Evolutionary conservation across 805 yeast genomes (phyloP), one percentile per base, ranked within the genome.

Genomic region (Candida peoriensis): DNA sequence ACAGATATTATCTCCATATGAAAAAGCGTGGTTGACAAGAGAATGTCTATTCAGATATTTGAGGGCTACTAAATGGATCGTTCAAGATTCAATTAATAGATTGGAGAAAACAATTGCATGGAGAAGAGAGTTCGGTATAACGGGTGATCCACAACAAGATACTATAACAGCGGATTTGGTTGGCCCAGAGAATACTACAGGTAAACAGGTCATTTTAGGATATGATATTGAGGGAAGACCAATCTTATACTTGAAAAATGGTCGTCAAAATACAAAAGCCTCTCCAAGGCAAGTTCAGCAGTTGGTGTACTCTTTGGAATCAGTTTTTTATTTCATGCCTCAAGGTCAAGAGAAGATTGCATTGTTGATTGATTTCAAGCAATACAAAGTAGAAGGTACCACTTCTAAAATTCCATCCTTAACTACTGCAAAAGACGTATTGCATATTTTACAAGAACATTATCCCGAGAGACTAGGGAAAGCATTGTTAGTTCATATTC

Each of bases 391-490:
- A 37, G 68, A 34, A 16, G 45, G 37, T 2, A 36, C 67, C 63
- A 43, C 46, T 25, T 73, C 81, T 37, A 86, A 83, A 54, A 76
- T 87, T 37, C 97, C 97, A n/a, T 87, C 96, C 2, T 68, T 90
- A 28, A 72, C 82, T 33, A 83, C 78, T 13, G 97, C 96, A 23
- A 81, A 89, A 55, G 95, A 88, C 61, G 97, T 90, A 21, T 70
- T 93, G 46, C 86, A 83, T 58, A 93, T 93, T 56, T 67, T 93
- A 49, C 99, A 93, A 63, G 88, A 95, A 10, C 99, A 93, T 60
- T 93, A 93, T 58, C 98, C 98, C 4, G 99, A 93, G 58, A 75
- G 99, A 51, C 69, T 93, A 40, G 99, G 99, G 25, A 82, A 81
- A 55, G 97, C 97, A 0, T 68, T 89, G 31, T 68, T 93, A 27